Percentiles rank a stretch among this genome's conserved stretches.
Evolutionary conservation across 768 basidiomycete genomes (phyloP).

Genomic region (Suillus subaureus): DNA sequence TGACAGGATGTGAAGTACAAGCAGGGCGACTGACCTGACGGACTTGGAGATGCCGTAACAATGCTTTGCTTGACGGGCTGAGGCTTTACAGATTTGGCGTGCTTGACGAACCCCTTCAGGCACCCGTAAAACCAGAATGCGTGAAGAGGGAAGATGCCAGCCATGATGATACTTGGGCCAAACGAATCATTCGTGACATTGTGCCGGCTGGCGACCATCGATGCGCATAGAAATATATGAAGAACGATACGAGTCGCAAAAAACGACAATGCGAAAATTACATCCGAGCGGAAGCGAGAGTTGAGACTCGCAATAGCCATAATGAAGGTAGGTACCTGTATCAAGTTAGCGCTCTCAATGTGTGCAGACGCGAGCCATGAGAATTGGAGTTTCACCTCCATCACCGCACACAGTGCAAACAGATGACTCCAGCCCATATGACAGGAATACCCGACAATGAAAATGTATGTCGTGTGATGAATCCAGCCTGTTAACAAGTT

Average conservation of each 20-base stretch:
- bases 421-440: slow-evolving; percentile 39
- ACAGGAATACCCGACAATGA: slow-evolving; percentile 42
- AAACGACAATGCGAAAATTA: slow-evolving; percentile 50
- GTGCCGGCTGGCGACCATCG: slow-evolving; percentile 34
- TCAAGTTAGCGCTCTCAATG: not conserved
- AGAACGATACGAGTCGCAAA: slow-evolving; percentile 54
- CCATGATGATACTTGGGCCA: slow-evolving; percentile 42
- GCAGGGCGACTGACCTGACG: slow-evolving; percentile 14
- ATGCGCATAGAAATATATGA: slow-evolving; percentile 41
- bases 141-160: slow-evolving; percentile 50
- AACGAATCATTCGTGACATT: slow-evolving; percentile 36
- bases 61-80: slow-evolving; percentile 5
- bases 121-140: slow-evolving; percentile 56
- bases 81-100: slow-evolving; percentile 19
- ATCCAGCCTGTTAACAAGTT: slow-evolving; percentile 59
- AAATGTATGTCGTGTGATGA: slow-evolving; percentile 47
- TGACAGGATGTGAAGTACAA: not conserved
- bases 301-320: slow-evolving; percentile 48
- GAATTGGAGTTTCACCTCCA: slow-evolving; percentile 44
- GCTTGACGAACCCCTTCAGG: slow-evolving; percentile 47
- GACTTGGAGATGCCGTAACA: not conserved
- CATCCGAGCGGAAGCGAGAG: slow-evolving; percentile 48
- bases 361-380: slow-evolving; percentile 1
- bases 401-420: slow-evolving; percentile 46
- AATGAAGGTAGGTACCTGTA: slow-evolving; percentile 54